Evolutionary conservation across 257 asterid genomes (phyloP).

Genomic region (Nicotiana paniculata): DNA sequence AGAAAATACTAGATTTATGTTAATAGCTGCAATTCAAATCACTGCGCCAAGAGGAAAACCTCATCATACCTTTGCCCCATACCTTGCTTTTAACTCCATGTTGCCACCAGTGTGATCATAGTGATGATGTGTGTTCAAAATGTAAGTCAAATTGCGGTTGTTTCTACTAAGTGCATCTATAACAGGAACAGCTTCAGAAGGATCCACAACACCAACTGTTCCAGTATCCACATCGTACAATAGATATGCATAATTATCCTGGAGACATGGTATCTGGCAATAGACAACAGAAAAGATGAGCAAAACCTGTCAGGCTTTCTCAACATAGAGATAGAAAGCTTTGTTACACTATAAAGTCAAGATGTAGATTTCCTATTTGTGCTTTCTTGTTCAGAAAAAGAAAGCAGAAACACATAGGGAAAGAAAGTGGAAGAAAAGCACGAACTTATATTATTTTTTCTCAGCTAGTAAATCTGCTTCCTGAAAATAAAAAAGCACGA

Average conservation of each 20-base stretch:
- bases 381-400: not conserved
- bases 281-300: constrained; percentile 1
- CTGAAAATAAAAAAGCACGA: not conserved
- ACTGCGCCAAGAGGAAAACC: not conserved
- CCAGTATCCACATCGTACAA: constrained; percentile 87
- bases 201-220: constrained; percentile 97
- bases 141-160: constrained; percentile 79
- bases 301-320: not conserved
- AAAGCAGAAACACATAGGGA: not conserved
- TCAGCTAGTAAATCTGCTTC: not conserved
- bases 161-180: constrained; percentile 65
- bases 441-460: not conserved
- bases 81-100: constrained; percentile 80
- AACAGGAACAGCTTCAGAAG: constrained; percentile 85
- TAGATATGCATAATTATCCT: constrained; percentile 89
- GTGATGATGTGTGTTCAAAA: constrained; percentile 93
- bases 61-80: constrained; percentile 89
- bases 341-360: not conserved
- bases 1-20: not conserved
- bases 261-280: constrained; percentile 79
- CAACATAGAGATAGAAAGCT: not conserved
- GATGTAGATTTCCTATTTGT: not conserved
- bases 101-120: constrained; percentile 96
- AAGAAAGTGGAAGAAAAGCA: not conserved
- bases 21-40: not conserved